phyloP scores from a whole-genome alignment of 495 filamentous ascomycete genomes.

The Chlorociboria aeruginascens region DNA sequence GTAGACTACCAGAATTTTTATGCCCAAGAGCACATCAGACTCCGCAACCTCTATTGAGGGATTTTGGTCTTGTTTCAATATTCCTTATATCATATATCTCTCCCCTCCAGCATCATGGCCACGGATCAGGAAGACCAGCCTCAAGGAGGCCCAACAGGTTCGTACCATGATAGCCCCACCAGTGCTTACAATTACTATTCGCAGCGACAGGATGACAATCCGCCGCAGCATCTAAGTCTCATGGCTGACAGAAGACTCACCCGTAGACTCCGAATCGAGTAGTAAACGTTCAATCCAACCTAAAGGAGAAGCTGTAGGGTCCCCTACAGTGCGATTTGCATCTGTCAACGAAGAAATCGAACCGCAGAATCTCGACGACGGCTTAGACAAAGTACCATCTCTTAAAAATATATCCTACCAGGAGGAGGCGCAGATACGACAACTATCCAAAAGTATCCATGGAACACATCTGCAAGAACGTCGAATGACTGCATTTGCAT shows the following conservation, averaged over 20 bases:
- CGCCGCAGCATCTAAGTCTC: too few species aligned
- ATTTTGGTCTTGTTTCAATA: neutral
- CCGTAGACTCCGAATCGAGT: constrained; percentile 5
- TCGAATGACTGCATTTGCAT: constrained; percentile 73
- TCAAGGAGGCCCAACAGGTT: constrained; percentile 8
- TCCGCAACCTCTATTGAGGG: too few species aligned
- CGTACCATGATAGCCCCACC: neutral
- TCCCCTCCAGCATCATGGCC: constrained; percentile 7
- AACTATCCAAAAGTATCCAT: constrained; percentile 59
- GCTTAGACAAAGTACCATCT: neutral
- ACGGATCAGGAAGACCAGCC: constrained; percentile 5
- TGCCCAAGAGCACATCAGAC: neutral
- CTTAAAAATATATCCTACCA: neutral
- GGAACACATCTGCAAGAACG: constrained; percentile 64
- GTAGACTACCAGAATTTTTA: neutral
- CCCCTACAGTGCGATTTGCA: constrained; percentile 65
- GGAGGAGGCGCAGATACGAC: constrained; percentile 43
- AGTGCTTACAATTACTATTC: constrained; percentile 7
- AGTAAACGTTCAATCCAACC: neutral
- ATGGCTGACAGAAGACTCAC: neutral
- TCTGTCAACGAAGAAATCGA: constrained; percentile 70
- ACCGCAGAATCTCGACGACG: constrained; percentile 26
- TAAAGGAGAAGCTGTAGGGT: constrained; percentile 12
- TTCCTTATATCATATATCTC: neutral
- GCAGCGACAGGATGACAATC: neutral